Base-by-base conservation (phyloP, 306 rosid genomes). In the Corylus americana region DNA sequence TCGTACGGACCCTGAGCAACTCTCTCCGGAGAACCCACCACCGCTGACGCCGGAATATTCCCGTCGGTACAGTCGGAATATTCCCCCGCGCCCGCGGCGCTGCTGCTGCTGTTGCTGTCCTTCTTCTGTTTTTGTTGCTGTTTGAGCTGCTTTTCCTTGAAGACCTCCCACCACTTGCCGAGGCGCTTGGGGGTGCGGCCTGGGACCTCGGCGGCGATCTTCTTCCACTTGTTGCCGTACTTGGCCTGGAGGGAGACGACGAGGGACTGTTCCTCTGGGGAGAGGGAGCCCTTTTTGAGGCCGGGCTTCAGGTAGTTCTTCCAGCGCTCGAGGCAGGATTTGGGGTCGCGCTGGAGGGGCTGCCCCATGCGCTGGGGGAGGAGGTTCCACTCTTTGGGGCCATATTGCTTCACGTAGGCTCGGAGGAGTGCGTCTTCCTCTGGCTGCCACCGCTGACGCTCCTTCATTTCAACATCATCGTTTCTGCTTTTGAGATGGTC, bases 101-200 rank as follows among this genome's bases (percentile, higher is more conserved):
- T 42, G 22, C 1, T 16, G 70, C n/a, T 5, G 44, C 12, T 31
- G 25, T 7, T 35, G 1, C 8, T 31, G 31, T 53, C 51, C 12
- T 55, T 58, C 25, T 82, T 66, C 70, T 71, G 71, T 13, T 59
- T 12, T 25, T 59, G 72, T 20, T 68, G 63, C 71, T 81, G 84
- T 74, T 83, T 87, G 66, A 83, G 87, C 80, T 87, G 90, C 78
- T 87, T 87, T 70, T 84, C 90, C 37, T 82, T 82, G 57, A 81
- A 87, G 79, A 87, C 90, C 76, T 87, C 86, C 90, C 90, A 87
- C 90, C 90, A 87, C 80, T 87, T 87, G 44, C 87, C 90, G 84
- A 87, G 90, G 54, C 90, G 86, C 42, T 87, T 87, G 75, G 90
- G 79, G 4, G 90, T 87, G 2, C 90, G 90, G 80, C 90, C 90